These are phyloP conservation scores for Talaromyces liani DNA, from an alignment of 495 filamentous ascomycete species.

Conservation along the genomic window DNA sequence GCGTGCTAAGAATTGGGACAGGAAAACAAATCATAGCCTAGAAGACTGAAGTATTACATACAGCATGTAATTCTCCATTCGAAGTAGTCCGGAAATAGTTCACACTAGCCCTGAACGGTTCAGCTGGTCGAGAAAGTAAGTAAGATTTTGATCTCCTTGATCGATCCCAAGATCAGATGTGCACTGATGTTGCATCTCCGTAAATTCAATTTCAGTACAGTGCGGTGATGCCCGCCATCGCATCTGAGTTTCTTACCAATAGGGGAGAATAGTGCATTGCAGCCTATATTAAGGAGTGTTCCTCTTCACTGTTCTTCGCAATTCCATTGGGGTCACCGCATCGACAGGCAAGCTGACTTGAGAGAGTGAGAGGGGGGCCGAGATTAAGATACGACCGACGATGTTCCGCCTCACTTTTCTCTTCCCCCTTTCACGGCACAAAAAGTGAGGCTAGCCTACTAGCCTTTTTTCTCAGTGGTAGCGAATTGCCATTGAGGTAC, in stretches of 20 bases:
- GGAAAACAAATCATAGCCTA: background rate
- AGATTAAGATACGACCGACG: constrained; percentile 3
- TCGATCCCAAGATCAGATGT: background rate
- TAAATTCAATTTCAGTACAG: background rate
- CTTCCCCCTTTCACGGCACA: constrained; percentile 23
- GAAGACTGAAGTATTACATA: background rate
- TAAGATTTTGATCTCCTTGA: background rate
- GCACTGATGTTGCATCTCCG: background rate
- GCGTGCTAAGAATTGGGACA: background rate
- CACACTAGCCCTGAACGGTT: background rate
- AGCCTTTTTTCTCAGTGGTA: background rate
- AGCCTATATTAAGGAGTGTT: background rate
- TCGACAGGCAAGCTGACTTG: background rate
- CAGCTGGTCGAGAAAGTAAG: background rate
- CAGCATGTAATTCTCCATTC: background rate
- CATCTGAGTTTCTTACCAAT: background rate
- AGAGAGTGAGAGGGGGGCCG: background rate
- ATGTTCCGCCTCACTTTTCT: constrained; percentile 34
- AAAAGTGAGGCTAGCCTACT: constrained; percentile 26
- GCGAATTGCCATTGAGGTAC: background rate
- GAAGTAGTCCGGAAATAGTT: background rate
- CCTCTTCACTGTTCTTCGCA: background rate
- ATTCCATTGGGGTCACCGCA: background rate
- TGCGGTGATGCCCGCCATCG: background rate
- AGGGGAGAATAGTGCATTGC: background rate